A percentile compares a stretch with the other conserved stretches of the same genome.
phyloP scores from a whole-genome alignment of 768 basidiomycete genomes.

The Lactarius tabidus region DNA sequence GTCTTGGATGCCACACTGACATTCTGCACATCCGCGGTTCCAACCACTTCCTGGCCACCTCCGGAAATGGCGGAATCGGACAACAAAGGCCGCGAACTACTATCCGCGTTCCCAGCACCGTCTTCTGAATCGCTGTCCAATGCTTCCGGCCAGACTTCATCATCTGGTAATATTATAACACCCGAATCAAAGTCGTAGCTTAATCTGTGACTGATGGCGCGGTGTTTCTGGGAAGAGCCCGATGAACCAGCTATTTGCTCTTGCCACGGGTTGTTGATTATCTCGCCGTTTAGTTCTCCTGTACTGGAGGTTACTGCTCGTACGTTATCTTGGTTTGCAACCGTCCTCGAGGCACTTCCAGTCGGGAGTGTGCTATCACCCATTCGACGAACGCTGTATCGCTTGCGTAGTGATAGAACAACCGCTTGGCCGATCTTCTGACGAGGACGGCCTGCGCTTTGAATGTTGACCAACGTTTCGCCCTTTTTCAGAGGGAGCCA shows the following conservation, averaged over 20 bases:
- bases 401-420: constrained; percentile 75
- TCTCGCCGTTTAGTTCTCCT: constrained; percentile 6
- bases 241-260: constrained; percentile 41
- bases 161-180: constrained; percentile 81
- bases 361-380: constrained; percentile 25
- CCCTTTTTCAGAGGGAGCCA: constrained; percentile 92
- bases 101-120: constrained; percentile 37
- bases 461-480: constrained; percentile 64
- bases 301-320: constrained; percentile 4
- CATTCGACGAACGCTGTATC: constrained; percentile 51
- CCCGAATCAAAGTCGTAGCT: constrained; percentile 86
- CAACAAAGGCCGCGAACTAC: constrained; percentile 31
- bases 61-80: constrained; percentile 32
- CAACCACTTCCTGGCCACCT: constrained; percentile 24
- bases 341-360: constrained; percentile 10
- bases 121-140: constrained; percentile 45
- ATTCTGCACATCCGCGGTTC: constrained; percentile 26
- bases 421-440: constrained; percentile 54
- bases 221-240: constrained; percentile 28
- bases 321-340: constrained; percentile 23
- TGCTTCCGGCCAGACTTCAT: constrained; percentile 53
- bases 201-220: constrained; percentile 50
- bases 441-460: constrained; percentile 36
- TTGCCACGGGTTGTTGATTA: constrained; percentile 56
- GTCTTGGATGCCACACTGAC: constrained; percentile 29